Conservation (phyloP, 2,329 filamentous ascomycete species). For the Nigrospora osmanthi region DNA sequence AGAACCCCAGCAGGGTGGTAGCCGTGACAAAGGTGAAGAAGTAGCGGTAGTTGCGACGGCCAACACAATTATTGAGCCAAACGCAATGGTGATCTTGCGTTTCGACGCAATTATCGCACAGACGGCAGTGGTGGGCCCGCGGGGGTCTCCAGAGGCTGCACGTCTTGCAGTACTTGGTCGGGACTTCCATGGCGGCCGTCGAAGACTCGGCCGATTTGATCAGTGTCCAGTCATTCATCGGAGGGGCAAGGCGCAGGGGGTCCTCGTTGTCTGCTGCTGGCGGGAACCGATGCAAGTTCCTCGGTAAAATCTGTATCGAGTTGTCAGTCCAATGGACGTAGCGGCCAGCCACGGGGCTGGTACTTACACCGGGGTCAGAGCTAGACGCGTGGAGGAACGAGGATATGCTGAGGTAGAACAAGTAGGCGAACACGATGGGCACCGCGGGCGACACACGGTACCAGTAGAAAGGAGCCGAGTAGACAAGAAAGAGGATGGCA, state of each 20-base stretch:
- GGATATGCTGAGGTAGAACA: slow-evolving; percentile 85
- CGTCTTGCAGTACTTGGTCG: slow-evolving; percentile 95
- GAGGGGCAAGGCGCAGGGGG: slow-evolving; percentile 71
- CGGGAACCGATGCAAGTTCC: slow-evolving; percentile 87
- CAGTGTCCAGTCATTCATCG: slow-evolving; percentile 89
- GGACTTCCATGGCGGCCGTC: slow-evolving; percentile 91
- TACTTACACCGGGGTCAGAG: slow-evolving; percentile 83
- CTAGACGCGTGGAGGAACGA: slow-evolving; percentile 91
- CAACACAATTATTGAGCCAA: slow-evolving; percentile 98
- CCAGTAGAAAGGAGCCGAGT: slow-evolving; percentile 82
- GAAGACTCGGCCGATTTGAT: slow-evolving; percentile 70
- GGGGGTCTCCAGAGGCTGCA: slow-evolving; percentile 97
- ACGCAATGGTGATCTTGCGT: slow-evolving; percentile 98
- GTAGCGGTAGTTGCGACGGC: slow-evolving; percentile 93
- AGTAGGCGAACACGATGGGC: slow-evolving; percentile 81
- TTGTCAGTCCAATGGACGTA: slow-evolving; percentile 1
- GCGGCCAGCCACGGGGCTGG: slow-evolving; percentile 3
- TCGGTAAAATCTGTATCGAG: slow-evolving; percentile 71
- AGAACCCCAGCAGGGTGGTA: slow-evolving; percentile 68
- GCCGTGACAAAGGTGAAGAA: slow-evolving; percentile 88
- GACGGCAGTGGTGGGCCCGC: slow-evolving; percentile 88
- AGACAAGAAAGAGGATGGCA: slow-evolving; percentile 73
- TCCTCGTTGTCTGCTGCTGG: slow-evolving; percentile 68
- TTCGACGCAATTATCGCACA: slow-evolving; percentile 96
- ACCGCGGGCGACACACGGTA: slow-evolving; percentile 78